phyloP scores from a whole-genome alignment of 2,329 filamentous ascomycete species.

The Penicillium sclerotiorum region DNA sequence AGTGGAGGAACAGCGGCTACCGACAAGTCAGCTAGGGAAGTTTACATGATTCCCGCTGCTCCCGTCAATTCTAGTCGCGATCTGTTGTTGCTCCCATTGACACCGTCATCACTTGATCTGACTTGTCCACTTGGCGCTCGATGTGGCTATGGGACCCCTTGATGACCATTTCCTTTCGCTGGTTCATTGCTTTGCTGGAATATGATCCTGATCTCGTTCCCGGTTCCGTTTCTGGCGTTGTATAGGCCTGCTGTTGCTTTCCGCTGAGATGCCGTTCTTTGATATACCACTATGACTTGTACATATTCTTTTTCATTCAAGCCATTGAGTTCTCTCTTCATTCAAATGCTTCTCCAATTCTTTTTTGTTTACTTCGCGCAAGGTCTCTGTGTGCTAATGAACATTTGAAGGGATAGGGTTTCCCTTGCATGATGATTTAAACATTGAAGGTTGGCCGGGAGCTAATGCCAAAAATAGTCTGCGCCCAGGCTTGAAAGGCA shows the following conservation, averaged over 20 bases:
- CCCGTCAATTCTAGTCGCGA: slow-evolving; percentile 12
- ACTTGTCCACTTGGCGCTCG: neutral
- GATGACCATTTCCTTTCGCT: slow-evolving; percentile 9
- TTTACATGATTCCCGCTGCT: neutral
- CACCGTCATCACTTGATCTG: slow-evolving; percentile 6
- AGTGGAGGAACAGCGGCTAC: slow-evolving; percentile 36
- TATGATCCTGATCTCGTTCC: slow-evolving; percentile 11
- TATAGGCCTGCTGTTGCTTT: slow-evolving; percentile 3
- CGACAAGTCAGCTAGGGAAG: slow-evolving; percentile 25
- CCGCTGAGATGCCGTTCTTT: neutral
- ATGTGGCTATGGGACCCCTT: slow-evolving; percentile 4
- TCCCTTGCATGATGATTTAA: too few species aligned
- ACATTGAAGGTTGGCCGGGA: too few species aligned
- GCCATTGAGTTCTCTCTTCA: slow-evolving; percentile 5
- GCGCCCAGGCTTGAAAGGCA: too few species aligned
- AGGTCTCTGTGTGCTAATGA: too few species aligned
- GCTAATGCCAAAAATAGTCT: too few species aligned
- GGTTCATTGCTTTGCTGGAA: neutral
- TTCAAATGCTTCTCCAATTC: neutral
- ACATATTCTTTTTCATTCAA: slow-evolving; percentile 15
- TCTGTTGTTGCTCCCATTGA: too few species aligned
- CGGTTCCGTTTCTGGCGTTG: slow-evolving; percentile 10
- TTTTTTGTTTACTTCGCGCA: too few species aligned
- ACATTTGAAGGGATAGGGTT: too few species aligned
- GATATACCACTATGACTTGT: slow-evolving; percentile 18